A percentile compares a stretch with the other conserved stretches of the same genome.
phyloP scores from a whole-genome alignment of 305 asterid genomes.

The Fraxinus baroniana region DNA sequence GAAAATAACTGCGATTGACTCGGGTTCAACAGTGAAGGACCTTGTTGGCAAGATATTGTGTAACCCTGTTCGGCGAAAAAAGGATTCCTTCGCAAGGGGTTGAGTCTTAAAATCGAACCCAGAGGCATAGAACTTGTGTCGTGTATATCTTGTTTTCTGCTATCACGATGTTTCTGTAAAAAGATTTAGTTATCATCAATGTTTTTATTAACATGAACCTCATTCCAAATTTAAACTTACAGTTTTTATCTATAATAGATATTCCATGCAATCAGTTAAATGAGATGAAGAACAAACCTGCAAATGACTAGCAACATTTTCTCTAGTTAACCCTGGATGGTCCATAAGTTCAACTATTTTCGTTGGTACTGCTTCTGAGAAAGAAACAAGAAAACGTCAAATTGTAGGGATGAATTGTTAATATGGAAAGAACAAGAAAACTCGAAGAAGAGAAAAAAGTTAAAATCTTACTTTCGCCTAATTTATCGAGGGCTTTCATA shows the following conservation, averaged over 20 bases:
- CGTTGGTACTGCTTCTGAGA: conserved; percentile 71
- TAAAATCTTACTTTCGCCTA: conserved; percentile 55
- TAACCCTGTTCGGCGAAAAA: background rate
- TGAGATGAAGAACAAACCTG: conserved; percentile 47
- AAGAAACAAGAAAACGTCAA: background rate
- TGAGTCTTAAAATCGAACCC: conserved; percentile 6
- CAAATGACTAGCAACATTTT: conserved; percentile 79
- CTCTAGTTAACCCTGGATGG: conserved; percentile 64
- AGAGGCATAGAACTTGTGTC: conserved; percentile 15
- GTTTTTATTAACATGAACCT: background rate
- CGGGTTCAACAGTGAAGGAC: background rate
- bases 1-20: background rate
- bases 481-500: conserved; percentile 53
- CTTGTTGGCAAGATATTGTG: background rate
- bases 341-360: conserved; percentile 71
- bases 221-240: background rate
- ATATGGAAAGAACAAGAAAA: background rate
- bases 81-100: conserved; percentile 11
- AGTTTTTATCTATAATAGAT: background rate
- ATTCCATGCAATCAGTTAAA: background rate
- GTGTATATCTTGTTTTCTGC: conserved; percentile 45
- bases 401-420: background rate
- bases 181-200: background rate
- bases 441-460: background rate
- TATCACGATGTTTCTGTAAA: conserved; percentile 65